Evolutionary conservation across 1,284 basidiomycete species (phyloP).

Genomic region (Mycosarcoma mackinlayi): DNA sequence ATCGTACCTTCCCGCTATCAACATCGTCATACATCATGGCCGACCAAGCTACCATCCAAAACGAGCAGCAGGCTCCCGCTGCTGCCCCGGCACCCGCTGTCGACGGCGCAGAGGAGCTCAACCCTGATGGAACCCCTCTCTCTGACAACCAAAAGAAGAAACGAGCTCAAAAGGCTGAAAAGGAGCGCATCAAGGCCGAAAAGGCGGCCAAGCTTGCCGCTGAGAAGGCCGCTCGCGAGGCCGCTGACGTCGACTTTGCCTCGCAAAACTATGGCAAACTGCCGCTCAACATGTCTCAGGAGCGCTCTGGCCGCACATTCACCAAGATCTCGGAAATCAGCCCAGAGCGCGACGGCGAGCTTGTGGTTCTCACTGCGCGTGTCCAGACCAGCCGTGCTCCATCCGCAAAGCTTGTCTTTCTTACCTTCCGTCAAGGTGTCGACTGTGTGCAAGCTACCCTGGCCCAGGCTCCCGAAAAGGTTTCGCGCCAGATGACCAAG

Average conservation of each 20-base stretch:
- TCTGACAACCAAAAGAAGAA: conserved; percentile 94
- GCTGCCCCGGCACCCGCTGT: conserved; percentile 8
- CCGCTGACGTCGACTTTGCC: conserved; percentile 84
- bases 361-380: conserved; percentile 86
- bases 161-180: conserved; percentile 89
- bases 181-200: conserved; percentile 75
- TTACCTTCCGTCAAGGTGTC: conserved; percentile 88
- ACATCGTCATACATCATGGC: conserved; percentile 26
- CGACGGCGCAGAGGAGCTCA: conserved; percentile 49
- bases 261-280: conserved; percentile 87
- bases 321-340: conserved; percentile 78
- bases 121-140: conserved; percentile 70
- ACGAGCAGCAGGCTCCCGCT: conserved; percentile 29
- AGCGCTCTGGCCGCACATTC: conserved; percentile 71
- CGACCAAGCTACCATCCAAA: conserved; percentile 38
- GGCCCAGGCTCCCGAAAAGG: conserved; percentile 78
- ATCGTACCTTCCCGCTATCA: conserved; percentile 3
- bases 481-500: conserved; percentile 98
- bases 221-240: conserved; percentile 79
- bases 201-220: conserved; percentile 86
- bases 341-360: conserved; percentile 79
- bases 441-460: conserved; percentile 91
- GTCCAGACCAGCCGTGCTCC: conserved; percentile 87
- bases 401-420: conserved; percentile 87
- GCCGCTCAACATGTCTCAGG: conserved; percentile 91